Base-by-base conservation (phyloP, 1,139 yeast genomes). In the Lodderomyces parapsilosis region DNA sequence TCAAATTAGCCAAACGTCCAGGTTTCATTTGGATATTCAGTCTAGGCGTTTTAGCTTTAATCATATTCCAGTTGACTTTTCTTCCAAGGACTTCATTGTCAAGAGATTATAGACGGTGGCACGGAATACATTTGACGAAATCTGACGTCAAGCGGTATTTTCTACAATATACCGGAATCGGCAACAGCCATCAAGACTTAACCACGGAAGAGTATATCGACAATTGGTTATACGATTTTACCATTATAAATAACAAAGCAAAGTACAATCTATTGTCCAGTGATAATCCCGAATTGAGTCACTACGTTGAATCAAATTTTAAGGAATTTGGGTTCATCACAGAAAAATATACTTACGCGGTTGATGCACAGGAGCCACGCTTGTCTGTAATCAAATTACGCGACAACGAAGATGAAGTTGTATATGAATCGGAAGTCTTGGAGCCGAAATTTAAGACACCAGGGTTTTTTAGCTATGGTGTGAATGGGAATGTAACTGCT, bases 81-180 rank as follows among this genome's bases (percentile, higher is more conserved):
- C 69, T 90, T 23, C 97, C 97, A 1, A 66, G 97, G 46, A 89
- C 98, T 1, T 87, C 96, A 1, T 67, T 89, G 15, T 81, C 86
- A 42, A 71, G 97, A 49, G 98, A 91, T 61, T 81, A 87, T 59
- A 75, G 93, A 53, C 66, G 96, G 43, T 64, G 88, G 55, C 89
- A 89, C 61, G 81, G 83, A 18, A 74, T 83, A 22, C 76, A 66
- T 43, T 56, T 84, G 40, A 81, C 90, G 2, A 76, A 74, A 47
- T 72, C 78, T n/a, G 93, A 85, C 49, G 75, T 83, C 23, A 77
- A 81, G 51, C 62, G 91, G 39, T 63, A 57, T 35, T 65, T 49
- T 41, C 48, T 65, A 23, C 49, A 58, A 13, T 55, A 57, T 43
- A 58, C 63, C 38, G 70, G 71, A 1, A 57, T 58, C 9, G 63